phyloP scores from a whole-genome alignment of 2,329 filamentous ascomycete species.

The Clarireedia homoeocarpa region DNA sequence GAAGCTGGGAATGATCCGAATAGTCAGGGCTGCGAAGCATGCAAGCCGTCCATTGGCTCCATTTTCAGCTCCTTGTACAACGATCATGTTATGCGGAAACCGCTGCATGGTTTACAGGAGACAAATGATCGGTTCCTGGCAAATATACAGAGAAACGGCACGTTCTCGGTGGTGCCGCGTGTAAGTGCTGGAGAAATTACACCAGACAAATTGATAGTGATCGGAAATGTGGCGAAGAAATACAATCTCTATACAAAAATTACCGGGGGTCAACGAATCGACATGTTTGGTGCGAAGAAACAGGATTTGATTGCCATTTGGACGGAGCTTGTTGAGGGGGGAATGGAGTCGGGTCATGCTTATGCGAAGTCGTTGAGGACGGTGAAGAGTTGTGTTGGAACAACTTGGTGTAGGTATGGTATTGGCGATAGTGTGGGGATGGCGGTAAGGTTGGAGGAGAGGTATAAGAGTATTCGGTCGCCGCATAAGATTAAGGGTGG shows the following conservation, averaged over 20 bases:
- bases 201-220: slow-evolving; percentile 73
- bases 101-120: slow-evolving; percentile 70
- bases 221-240: slow-evolving; percentile 77
- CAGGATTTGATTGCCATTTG: slow-evolving; percentile 79
- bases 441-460: slow-evolving; percentile 79
- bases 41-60: slow-evolving; percentile 74
- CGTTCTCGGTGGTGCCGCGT: slow-evolving; percentile 79
- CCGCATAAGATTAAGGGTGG: slow-evolving; percentile 91
- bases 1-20: slow-evolving; percentile 63
- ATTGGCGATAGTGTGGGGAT: slow-evolving; percentile 87
- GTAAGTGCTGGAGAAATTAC: slow-evolving; percentile 83
- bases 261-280: slow-evolving; percentile 84
- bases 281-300: slow-evolving; percentile 87
- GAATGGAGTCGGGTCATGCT: slow-evolving; percentile 85
- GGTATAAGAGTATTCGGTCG: slow-evolving; percentile 83
- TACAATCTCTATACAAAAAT: slow-evolving; percentile 86
- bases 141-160: slow-evolving; percentile 88
- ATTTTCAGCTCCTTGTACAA: slow-evolving; percentile 82
- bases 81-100: slow-evolving; percentile 67
- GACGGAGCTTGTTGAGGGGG: slow-evolving; percentile 70
- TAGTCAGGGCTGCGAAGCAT: slow-evolving; percentile 77
- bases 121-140: slow-evolving; percentile 84
- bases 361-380: slow-evolving; percentile 86
- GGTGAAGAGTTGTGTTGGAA: slow-evolving; percentile 87
- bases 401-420: slow-evolving; percentile 84